phyloP scores from a whole-genome alignment of 2,329 filamentous ascomycete species.

The Corniculantispora saksenae region DNA sequence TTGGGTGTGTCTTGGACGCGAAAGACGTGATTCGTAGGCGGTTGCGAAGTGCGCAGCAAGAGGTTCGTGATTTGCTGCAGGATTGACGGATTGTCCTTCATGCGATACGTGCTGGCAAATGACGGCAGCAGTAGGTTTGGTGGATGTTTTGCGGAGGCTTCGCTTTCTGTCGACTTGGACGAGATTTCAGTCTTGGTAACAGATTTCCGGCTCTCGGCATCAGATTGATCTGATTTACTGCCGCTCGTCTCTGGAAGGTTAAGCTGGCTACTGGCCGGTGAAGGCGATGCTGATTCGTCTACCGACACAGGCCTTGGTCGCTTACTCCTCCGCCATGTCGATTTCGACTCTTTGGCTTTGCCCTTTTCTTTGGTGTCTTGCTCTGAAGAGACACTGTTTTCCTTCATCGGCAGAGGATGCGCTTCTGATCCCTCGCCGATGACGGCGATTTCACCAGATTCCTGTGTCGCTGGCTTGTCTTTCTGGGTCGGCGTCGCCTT shows the following conservation, averaged over 20 bases:
- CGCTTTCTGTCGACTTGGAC: constrained; percentile 42
- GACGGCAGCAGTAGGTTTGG: constrained; percentile 70
- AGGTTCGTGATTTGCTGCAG: constrained; percentile 65
- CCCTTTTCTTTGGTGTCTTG: constrained; percentile 33
- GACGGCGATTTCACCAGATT: constrained; percentile 57
- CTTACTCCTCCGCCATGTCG: constrained; percentile 46
- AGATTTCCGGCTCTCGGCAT: constrained; percentile 22
- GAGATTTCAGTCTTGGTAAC: constrained; percentile 25
- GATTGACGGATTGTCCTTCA: constrained; percentile 68
- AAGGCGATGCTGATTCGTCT: constrained; percentile 44
- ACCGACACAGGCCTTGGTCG: constrained; percentile 48
- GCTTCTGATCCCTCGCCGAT: constrained; percentile 58
- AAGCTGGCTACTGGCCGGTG: constrained; percentile 29
- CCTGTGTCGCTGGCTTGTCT: constrained; percentile 36
- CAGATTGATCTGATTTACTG: constrained; percentile 22
- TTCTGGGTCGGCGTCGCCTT: constrained; percentile 50
- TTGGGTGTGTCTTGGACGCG: constrained; percentile 67
- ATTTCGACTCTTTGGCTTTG: constrained; percentile 36
- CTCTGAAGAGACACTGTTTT: constrained; percentile 42
- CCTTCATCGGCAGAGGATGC: constrained; percentile 50
- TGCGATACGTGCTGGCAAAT: constrained; percentile 67
- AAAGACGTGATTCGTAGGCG: constrained; percentile 69
- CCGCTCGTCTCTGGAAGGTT: constrained; percentile 22
- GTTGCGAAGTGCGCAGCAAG: constrained; percentile 56
- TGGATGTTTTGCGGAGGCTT: constrained; percentile 45